phyloP scores from a whole-genome alignment of 2,329 filamentous ascomycete genomes.

The Exserohilum turcica region DNA sequence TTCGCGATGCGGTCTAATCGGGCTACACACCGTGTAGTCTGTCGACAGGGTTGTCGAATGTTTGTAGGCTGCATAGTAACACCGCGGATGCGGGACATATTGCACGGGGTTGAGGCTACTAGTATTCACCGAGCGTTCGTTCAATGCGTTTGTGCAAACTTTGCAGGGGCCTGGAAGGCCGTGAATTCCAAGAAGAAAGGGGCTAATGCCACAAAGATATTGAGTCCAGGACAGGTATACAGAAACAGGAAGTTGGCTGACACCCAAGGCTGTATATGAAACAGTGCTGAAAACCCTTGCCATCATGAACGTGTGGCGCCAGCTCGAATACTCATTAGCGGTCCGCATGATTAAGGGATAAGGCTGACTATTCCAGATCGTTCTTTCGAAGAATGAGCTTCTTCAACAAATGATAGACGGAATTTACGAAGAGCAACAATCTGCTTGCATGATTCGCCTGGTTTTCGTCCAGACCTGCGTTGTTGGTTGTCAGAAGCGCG shows the following conservation, averaged over 20 bases:
- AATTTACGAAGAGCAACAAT: background rate
- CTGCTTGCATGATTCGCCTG: slow-evolving; percentile 1
- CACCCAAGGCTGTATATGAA: background rate
- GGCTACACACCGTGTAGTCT: background rate
- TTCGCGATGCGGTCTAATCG: background rate
- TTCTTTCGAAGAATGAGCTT: background rate
- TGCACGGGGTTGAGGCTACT: slow-evolving; percentile 7
- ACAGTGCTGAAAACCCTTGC: background rate
- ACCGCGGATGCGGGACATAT: slow-evolving; percentile 26
- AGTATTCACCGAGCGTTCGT: background rate
- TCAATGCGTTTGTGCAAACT: background rate
- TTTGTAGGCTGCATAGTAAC: slow-evolving; percentile 17
- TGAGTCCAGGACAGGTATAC: background rate
- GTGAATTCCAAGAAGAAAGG: background rate
- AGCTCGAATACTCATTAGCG: no score
- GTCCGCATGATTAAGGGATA: no score
- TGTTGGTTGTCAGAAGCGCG: background rate
- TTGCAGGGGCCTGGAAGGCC: background rate
- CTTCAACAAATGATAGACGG: background rate
- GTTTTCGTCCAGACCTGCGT: background rate
- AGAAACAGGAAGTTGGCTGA: background rate
- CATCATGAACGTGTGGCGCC: no score
- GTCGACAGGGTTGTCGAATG: slow-evolving; percentile 6
- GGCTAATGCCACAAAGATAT: background rate
- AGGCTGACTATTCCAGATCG: background rate